Conservation (phyloP, 768 basidiomycete species). For the Lyophyllum semitale region DNA sequence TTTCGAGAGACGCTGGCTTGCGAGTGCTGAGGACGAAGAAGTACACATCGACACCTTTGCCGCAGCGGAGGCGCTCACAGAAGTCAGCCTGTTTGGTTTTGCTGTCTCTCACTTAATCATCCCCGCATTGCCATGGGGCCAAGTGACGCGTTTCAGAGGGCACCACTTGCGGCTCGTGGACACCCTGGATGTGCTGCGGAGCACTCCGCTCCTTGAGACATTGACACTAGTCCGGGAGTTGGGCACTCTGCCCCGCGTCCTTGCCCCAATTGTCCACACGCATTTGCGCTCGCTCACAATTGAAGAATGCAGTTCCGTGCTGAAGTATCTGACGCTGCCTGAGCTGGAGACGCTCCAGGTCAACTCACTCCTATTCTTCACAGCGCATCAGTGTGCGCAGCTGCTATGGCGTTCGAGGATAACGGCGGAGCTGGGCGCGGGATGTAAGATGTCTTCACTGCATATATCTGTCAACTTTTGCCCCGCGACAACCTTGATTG, state of each 20-base stretch:
- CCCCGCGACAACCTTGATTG: background rate
- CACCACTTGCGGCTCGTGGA: background rate
- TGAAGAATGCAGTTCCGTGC: background rate
- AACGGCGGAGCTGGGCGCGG: too few relatives aligned
- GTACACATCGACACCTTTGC: background rate
- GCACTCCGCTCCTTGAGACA: background rate
- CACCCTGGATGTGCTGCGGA: background rate
- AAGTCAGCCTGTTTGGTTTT: conserved; percentile 8
- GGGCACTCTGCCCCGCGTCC: too few relatives aligned
- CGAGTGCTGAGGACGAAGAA: background rate
- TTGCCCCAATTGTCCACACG: background rate
- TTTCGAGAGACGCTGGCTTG: background rate
- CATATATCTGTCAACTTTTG: conserved; percentile 8
- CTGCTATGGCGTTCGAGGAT: conserved; percentile 6
- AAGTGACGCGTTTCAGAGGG: conserved; percentile 3
- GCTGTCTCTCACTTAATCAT: background rate
- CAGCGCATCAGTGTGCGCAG: conserved; percentile 1
- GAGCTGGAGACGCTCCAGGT: conserved; percentile 8
- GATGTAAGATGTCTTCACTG: conserved; percentile 6
- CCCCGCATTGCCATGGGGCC: conserved; percentile 9
- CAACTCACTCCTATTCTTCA: background rate
- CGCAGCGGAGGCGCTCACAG: background rate
- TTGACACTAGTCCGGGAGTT: too few relatives aligned
- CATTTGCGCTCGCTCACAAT: background rate
- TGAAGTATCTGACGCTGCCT: conserved; percentile 7